Evolutionary conservation across 768 basidiomycete species (phyloP).

Genomic region (Pholiota conissans): DNA sequence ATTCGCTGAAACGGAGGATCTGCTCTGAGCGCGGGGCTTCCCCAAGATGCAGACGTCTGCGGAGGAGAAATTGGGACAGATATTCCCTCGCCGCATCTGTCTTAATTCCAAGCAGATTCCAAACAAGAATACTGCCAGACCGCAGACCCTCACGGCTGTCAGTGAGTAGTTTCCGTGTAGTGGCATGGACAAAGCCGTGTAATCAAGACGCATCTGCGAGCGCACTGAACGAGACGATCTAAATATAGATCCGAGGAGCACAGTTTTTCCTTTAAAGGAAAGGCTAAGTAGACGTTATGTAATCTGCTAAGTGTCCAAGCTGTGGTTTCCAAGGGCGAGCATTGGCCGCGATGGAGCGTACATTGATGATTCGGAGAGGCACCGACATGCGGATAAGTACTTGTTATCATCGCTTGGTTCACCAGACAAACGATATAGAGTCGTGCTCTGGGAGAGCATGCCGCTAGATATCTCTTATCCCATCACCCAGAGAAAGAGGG

Average conservation of each 20-base stretch:
- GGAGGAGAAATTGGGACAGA: constrained; percentile 3
- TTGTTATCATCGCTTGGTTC: not conserved
- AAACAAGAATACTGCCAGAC: constrained; percentile 13
- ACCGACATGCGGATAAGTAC: not conserved
- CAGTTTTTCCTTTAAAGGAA: constrained; percentile 3
- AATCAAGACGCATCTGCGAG: constrained; percentile 18
- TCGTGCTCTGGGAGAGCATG: constrained; percentile 8
- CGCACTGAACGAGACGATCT: constrained; percentile 11
- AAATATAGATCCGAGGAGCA: constrained; percentile 28
- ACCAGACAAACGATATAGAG: not conserved
- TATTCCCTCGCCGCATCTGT: constrained; percentile 10
- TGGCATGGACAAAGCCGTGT: constrained; percentile 8
- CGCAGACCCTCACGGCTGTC: constrained; percentile 17
- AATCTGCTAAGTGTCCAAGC: not conserved
- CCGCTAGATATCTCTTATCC: constrained; percentile 12
- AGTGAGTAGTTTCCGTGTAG: constrained; percentile 11
- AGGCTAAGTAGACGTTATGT: not conserved
- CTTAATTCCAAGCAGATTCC: constrained; percentile 3
- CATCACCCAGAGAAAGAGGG: constrained; percentile 9
- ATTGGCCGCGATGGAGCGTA: too few relatives aligned
- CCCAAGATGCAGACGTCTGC: constrained; percentile 13
- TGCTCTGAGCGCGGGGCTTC: constrained; percentile 11
- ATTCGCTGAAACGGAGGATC: not conserved
- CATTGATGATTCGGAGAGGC: too few relatives aligned
- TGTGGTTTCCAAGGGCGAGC: not conserved